Evolutionary conservation across 495 filamentous ascomycete species (phyloP).

Genomic region (Aspergillus asperescens): DNA sequence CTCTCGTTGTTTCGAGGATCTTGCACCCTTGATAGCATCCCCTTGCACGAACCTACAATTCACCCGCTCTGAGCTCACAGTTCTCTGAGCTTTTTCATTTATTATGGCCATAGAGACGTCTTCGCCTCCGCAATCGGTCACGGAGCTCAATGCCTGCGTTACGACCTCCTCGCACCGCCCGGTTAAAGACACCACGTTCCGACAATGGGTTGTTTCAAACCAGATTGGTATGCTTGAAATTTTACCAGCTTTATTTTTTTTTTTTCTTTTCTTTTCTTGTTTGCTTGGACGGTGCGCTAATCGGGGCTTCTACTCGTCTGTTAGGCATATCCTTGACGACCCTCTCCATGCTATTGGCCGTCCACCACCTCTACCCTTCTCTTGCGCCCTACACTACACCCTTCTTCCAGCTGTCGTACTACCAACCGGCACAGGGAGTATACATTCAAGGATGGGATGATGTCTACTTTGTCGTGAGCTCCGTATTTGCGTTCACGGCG

Average conservation of each 20-base stretch:
- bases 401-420: conserved; percentile 82
- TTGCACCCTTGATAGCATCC: conserved; percentile 18
- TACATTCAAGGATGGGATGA: conserved; percentile 78
- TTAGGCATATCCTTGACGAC: conserved; percentile 73
- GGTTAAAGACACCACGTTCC: conserved; percentile 44
- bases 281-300: conserved; percentile 15
- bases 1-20: conserved; percentile 1
- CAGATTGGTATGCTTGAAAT: conserved; percentile 44
- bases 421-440: conserved; percentile 56
- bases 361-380: conserved; percentile 73
- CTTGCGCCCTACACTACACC: conserved; percentile 72
- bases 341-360: conserved; percentile 67
- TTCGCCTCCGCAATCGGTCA: conserved; percentile 24
- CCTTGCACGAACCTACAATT: conserved; percentile 10
- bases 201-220: conserved; percentile 48
- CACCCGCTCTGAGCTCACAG: conserved; percentile 18
- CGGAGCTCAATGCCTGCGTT: conserved; percentile 43
- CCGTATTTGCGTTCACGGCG: conserved; percentile 78
- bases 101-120: conserved; percentile 37
- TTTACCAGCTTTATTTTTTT: background rate
- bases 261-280: background rate
- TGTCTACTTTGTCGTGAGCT: conserved; percentile 70
- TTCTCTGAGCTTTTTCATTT: conserved; percentile 10
- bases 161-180: conserved; percentile 33
- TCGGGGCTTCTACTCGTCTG: conserved; percentile 6